Evolutionary conservation across 2,329 filamentous ascomycete genomes (phyloP).

Genomic region (Ustilaginoidea virens): DNA sequence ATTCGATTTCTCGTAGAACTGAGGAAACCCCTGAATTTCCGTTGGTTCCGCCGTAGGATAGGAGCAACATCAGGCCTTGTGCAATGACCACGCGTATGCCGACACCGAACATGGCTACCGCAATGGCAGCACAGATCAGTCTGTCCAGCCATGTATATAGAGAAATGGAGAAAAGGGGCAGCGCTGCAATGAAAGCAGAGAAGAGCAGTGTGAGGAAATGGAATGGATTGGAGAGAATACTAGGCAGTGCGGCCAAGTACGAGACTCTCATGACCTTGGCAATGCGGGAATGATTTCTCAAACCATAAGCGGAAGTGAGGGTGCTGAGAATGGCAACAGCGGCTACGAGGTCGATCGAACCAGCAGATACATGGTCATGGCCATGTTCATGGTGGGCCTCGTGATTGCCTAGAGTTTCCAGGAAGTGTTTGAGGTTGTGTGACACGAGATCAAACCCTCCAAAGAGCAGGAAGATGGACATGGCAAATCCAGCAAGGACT

Average conservation of each 20-base stretch:
- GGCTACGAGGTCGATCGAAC: constrained; percentile 68
- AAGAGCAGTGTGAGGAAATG: constrained; percentile 89
- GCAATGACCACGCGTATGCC: constrained; percentile 72
- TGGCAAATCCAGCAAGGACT: constrained; percentile 86
- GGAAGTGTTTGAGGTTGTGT: constrained; percentile 83
- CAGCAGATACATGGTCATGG: constrained; percentile 52
- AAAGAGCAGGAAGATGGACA: constrained; percentile 93
- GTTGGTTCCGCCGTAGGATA: constrained; percentile 52
- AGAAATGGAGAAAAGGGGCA: constrained; percentile 69
- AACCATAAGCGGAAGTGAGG: constrained; percentile 68
- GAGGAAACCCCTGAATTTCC: constrained; percentile 41
- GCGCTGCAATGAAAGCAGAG: constrained; percentile 61
- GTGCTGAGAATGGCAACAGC: constrained; percentile 72
- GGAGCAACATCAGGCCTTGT: constrained; percentile 85
- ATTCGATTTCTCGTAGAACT: constrained; percentile 73
- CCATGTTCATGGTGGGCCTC: constrained; percentile 54
- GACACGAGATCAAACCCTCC: constrained; percentile 93
- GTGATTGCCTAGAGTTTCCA: constrained; percentile 49
- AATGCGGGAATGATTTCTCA: constrained; percentile 85
- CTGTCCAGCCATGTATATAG: constrained; percentile 75
- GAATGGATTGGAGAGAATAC: constrained; percentile 82
- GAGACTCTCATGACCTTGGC: constrained; percentile 80
- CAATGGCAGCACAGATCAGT: constrained; percentile 65
- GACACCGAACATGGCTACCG: constrained; percentile 75
- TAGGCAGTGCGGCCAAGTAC: constrained; percentile 67